A percentile compares a stretch with the other conserved stretches of the same genome.
Conservation (phyloP, 192 early-diverging fungal species). For the Entophlyctis helioformis region DNA sequence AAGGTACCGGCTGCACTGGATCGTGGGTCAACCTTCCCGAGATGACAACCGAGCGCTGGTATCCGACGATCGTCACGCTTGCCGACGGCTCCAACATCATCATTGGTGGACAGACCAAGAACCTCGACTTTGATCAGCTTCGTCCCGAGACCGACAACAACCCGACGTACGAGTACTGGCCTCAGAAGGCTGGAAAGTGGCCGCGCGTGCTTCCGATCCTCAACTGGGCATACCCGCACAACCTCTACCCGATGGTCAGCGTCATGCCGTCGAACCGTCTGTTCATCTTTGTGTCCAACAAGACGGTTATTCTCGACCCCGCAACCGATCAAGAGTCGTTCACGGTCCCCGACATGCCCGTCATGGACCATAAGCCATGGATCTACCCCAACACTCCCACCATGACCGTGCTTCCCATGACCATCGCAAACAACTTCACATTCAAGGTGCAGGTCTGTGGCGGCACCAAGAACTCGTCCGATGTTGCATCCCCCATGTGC, state of each 20-base stretch:
- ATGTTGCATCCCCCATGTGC: constrained; percentile 6
- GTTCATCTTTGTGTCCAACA: constrained; percentile 11
- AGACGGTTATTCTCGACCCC: constrained; percentile 11
- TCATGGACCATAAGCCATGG: constrained; percentile 7
- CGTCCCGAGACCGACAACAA: constrained; percentile 6
- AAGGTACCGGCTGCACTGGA: no score
- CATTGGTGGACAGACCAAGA: constrained; percentile 5
- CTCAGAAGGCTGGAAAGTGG: constrained; percentile 2
- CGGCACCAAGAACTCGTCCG: constrained; percentile 7
- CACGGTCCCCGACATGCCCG: neutral
- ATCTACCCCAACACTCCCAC: constrained; percentile 11
- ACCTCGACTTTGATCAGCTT: constrained; percentile 5
- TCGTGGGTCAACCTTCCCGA: neutral
- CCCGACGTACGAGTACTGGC: constrained; percentile 24
- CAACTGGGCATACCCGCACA: constrained; percentile 9
- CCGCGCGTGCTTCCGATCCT: neutral
- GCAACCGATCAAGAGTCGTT: neutral
- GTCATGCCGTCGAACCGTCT: constrained; percentile 6
- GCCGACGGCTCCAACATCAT: constrained; percentile 6
- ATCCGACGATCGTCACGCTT: constrained; percentile 4
- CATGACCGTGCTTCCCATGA: constrained; percentile 5
- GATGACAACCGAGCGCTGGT: constrained; percentile 4
- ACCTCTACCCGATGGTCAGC: constrained; percentile 10
- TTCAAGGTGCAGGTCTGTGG: constrained; percentile 18
- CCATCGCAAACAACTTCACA: neutral